Base-by-base conservation (phyloP, 768 basidiomycete species). In the Leccinum boreale region DNA sequence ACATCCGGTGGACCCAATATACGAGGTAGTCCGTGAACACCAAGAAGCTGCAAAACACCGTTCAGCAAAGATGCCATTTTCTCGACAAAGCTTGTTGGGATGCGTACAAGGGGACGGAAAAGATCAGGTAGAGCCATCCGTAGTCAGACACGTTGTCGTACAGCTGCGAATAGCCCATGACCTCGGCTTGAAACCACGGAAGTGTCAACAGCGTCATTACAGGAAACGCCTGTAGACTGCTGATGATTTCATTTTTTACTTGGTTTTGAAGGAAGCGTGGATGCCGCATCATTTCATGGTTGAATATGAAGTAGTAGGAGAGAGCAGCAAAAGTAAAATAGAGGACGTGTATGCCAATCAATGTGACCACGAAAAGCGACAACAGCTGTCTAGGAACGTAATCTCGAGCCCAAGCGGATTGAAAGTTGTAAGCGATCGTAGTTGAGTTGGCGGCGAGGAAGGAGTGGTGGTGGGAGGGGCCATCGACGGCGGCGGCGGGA, bases 1-100 rank as follows among this genome's bases (percentile, higher is more conserved):
- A 78, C 75, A 81, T 80, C 24, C 97, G 86, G 69, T 99, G 97
- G n/a, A 96, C 79, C 94, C 95, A 98, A 72, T 99, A 99, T 62
- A 99, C 92, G 65, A 81, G 78, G 65, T 93, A 91, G 74, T 99
- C 97, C 17, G 96, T 99, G 73, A 92, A 91, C 19, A 89, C 61
- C 58, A 95, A 69, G 80, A 90, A 94, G 58, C 86, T 89, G 51
- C 45, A 14, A 24, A n/a, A 46, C 17, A 0, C 42, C 42, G 42
- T 58, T 62, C 23, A 61, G 55, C 17, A 21, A 3, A 50, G 24
- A 36, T 17, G n/a, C 12, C 4, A 3, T 11, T 24, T 7, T 7
- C 11, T 11, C 23, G 5, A 36, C 36, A 33, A 35, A 42, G 33
- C 14, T 35, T 35, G 26, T 28, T 28, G 35, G 42, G 48, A 23